Evolutionary conservation across 116 monocot species (phyloP).

Genomic region (Phalaenopsis hybrid): DNA sequence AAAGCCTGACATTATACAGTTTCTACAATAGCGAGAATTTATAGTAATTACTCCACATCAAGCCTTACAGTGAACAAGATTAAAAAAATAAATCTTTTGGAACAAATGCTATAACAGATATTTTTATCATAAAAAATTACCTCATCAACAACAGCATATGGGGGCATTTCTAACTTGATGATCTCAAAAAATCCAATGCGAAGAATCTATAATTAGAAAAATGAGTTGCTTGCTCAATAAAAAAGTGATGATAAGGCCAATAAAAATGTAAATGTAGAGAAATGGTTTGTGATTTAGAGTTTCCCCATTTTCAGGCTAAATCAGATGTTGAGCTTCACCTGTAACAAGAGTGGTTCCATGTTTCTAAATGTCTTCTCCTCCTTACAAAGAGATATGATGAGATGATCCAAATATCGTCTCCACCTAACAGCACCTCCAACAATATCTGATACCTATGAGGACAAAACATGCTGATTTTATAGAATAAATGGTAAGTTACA

Average conservation of each 20-base stretch:
- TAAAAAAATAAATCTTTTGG: not conserved
- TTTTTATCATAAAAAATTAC: slow-evolving; percentile 27
- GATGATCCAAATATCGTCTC: slow-evolving; percentile 89
- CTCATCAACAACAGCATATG: slow-evolving; percentile 94
- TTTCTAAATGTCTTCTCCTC: slow-evolving; percentile 61
- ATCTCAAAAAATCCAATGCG: slow-evolving; percentile 91
- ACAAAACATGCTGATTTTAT: not conserved
- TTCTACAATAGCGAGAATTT: not conserved
- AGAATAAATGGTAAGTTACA: not conserved
- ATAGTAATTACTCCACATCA: not conserved
- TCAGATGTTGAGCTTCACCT: slow-evolving; percentile 31
- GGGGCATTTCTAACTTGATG: slow-evolving; percentile 68
- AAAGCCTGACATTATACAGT: not conserved
- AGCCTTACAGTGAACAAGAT: not conserved
- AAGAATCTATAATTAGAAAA: slow-evolving; percentile 61
- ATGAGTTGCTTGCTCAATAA: not conserved
- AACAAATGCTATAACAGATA: not conserved
- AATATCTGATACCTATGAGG: slow-evolving; percentile 70
- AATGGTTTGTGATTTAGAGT: not conserved
- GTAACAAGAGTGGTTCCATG: slow-evolving; percentile 95
- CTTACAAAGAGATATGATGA: slow-evolving; percentile 74
- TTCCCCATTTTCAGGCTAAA: not conserved
- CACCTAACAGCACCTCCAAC: slow-evolving; percentile 85
- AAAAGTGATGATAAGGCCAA: not conserved
- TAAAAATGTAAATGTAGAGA: not conserved